Evolutionary conservation across 2,329 filamentous ascomycete species (phyloP).

Genomic region (Clonostachys solani): DNA sequence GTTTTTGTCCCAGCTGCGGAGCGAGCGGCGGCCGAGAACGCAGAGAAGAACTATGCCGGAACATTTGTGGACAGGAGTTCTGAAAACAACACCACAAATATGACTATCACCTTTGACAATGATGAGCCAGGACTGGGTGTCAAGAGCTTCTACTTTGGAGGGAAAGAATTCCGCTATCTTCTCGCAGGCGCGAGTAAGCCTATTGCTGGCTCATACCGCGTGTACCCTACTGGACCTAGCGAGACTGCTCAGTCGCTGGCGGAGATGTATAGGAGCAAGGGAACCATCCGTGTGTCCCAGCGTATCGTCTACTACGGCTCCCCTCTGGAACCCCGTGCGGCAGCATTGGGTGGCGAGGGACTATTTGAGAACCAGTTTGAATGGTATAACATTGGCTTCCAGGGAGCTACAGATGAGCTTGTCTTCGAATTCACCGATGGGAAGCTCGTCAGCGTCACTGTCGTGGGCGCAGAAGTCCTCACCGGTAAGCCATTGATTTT

Average conservation of each 20-base stretch:
- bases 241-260: neutral
- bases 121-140: neutral
- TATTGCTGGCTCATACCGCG: neutral
- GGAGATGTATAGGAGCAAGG: neutral
- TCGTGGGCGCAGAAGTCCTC: no score
- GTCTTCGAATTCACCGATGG: neutral
- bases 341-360: neutral
- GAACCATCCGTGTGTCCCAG: neutral
- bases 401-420: neutral
- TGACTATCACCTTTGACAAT: conserved; percentile 5
- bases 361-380: neutral
- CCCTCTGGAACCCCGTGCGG: neutral
- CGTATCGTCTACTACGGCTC: neutral
- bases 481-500: no score
- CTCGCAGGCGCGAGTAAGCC: neutral
- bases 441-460: neutral
- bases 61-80: conserved; percentile 5
- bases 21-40: conserved; percentile 10
- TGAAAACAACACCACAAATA: conserved; percentile 8
- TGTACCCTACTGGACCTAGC: neutral
- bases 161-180: neutral
- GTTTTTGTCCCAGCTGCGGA: conserved; percentile 12
- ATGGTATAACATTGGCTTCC: neutral
- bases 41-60: conserved; percentile 7
- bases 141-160: neutral